Percentiles rank a stretch among this genome's conserved stretches.
Conservation (phyloP, 2,329 filamentous ascomycete species). For the Rhynchosporium agropyri region DNA sequence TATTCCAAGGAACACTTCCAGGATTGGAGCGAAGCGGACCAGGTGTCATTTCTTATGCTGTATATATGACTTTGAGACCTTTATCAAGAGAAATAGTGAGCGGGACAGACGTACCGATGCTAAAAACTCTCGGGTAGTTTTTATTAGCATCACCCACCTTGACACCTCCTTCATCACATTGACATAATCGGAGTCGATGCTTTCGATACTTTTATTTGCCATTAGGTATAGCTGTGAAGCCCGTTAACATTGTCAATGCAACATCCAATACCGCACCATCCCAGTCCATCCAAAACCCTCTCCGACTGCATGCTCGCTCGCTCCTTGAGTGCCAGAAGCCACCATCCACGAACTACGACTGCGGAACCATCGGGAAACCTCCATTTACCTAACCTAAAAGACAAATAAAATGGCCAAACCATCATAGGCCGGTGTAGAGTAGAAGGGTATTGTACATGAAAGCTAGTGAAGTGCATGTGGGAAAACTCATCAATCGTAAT, state of each 20-base stretch:
- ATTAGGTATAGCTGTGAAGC: conserved; percentile 9
- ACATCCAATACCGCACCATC: background rate
- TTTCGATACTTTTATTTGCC: conserved; percentile 14
- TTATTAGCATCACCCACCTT: background rate
- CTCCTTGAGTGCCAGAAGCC: conserved; percentile 11
- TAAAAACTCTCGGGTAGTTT: too few relatives aligned
- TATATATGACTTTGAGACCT: too few relatives aligned
- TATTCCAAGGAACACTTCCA: too few relatives aligned
- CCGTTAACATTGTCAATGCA: conserved; percentile 1
- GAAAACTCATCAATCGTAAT: conserved; percentile 36
- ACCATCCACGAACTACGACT: background rate
- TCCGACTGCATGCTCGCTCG: conserved; percentile 16
- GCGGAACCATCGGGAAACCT: background rate
- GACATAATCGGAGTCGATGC: background rate
- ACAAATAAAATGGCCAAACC: conserved; percentile 9
- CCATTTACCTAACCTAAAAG: background rate
- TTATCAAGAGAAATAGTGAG: too few relatives aligned
- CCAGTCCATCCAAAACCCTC: background rate
- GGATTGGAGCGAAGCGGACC: too few relatives aligned
- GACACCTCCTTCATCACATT: background rate
- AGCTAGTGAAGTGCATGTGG: conserved; percentile 26
- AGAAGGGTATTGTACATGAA: conserved; percentile 37
- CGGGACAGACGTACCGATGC: too few relatives aligned
- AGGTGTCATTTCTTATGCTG: too few relatives aligned
- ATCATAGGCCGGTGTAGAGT: conserved; percentile 28